Evolutionary conservation across 1,139 yeast genomes (phyloP).

Genomic region (Taiozyma sp.): DNA sequence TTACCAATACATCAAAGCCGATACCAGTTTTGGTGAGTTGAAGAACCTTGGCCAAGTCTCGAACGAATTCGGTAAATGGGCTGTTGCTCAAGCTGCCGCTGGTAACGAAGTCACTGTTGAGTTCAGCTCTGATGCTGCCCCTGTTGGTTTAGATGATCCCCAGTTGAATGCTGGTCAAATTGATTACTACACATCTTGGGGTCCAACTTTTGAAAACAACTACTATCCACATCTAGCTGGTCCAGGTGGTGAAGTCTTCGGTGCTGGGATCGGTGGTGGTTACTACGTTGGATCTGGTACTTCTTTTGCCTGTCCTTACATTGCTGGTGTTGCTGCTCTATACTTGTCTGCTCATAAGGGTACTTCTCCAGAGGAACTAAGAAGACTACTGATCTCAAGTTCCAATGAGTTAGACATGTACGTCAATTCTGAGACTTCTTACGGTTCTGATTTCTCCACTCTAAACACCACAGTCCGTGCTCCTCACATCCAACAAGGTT

Average conservation of each 20-base stretch:
- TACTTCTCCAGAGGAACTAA: slow-evolving; percentile 5
- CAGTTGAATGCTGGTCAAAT: slow-evolving; percentile 10
- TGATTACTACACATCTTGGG: slow-evolving; percentile 12
- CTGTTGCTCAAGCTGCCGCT: not conserved
- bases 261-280: slow-evolving; percentile 5
- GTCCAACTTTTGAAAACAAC: slow-evolving; percentile 13
- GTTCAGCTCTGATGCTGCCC: not conserved
- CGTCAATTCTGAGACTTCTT: not conserved
- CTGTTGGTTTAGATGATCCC: slow-evolving; percentile 2
- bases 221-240: slow-evolving; percentile 12
- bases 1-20: not conserved
- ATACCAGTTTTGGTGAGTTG: not conserved
- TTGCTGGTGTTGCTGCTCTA: slow-evolving; percentile 13
- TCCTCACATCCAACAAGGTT: slow-evolving; percentile 13
- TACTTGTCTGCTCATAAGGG: slow-evolving; percentile 3
- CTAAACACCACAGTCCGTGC: slow-evolving; percentile 1
- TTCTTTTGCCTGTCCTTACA: slow-evolving; percentile 13
- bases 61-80: slow-evolving; percentile 6
- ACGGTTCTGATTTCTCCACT: not conserved
- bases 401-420: slow-evolving; percentile 2
- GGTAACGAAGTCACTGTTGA: slow-evolving; percentile 5
- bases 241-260: slow-evolving; percentile 15
- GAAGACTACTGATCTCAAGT: slow-evolving; percentile 4
- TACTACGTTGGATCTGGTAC: slow-evolving; percentile 11
- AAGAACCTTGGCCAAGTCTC: slow-evolving; percentile 2